Percentiles rank a stretch among this genome's conserved stretches.
phyloP scores from a whole-genome alignment of 352 stramenopile genomes.

The Paralagenidium karlingii region DNA sequence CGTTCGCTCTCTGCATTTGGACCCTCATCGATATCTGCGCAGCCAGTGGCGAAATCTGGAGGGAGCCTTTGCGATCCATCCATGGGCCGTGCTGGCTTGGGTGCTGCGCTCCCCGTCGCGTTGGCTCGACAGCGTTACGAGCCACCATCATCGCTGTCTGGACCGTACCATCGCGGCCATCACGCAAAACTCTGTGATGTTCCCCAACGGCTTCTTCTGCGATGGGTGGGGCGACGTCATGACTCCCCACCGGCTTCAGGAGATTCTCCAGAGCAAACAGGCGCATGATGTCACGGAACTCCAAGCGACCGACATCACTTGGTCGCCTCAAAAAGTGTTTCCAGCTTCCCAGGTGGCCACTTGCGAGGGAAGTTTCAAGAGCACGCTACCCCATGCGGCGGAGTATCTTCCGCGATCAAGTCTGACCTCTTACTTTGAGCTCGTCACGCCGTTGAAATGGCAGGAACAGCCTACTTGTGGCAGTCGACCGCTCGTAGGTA shows the following conservation, averaged over 20 bases:
- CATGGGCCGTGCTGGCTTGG: conserved; percentile 38
- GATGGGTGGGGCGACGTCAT: conserved; percentile 69
- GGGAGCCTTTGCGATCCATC: conserved; percentile 28
- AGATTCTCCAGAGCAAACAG: conserved; percentile 43
- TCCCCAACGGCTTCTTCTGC: conserved; percentile 66
- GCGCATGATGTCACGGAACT: conserved; percentile 45
- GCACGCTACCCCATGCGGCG: conserved; percentile 39
- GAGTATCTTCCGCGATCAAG: conserved; percentile 39
- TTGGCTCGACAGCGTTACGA: conserved; percentile 42
- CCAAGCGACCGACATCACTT: conserved; percentile 12
- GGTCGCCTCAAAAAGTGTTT: conserved; percentile 13
- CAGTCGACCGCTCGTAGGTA: conserved; percentile 23
- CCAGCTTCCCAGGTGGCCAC: conserved; percentile 20
- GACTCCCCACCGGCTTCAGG: conserved; percentile 31
- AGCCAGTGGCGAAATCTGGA: too few relatives aligned
- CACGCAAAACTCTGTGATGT: conserved; percentile 63
- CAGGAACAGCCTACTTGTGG: conserved; percentile 8
- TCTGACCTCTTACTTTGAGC: conserved; percentile 45
- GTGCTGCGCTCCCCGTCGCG: conserved; percentile 45
- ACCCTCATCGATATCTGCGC: too few relatives aligned
- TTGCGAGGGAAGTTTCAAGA: conserved; percentile 37
- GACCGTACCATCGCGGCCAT: conserved; percentile 51
- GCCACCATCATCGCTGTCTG: conserved; percentile 50
- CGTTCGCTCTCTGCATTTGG: too few relatives aligned
- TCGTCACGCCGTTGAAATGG: conserved; percentile 54